phyloP scores from a whole-genome alignment of 1,284 basidiomycete genomes.

The Grifola frondosa region DNA sequence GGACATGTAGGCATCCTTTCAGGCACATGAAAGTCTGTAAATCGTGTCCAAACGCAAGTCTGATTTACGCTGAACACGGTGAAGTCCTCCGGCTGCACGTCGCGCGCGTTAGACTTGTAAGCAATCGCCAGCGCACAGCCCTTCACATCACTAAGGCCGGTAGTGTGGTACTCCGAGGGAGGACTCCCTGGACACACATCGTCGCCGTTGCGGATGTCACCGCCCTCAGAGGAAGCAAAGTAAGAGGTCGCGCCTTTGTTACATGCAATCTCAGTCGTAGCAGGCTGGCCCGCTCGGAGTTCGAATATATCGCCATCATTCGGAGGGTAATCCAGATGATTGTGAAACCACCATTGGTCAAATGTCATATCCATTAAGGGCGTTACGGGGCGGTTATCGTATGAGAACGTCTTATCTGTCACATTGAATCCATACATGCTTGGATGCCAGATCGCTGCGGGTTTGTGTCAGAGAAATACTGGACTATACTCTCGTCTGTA shows the following conservation, averaged over 20 bases:
- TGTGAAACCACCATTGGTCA: slow-evolving; percentile 70
- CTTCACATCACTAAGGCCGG: slow-evolving; percentile 49
- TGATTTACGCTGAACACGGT: slow-evolving; percentile 72
- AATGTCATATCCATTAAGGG: slow-evolving; percentile 55
- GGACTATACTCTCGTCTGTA: too few relatives aligned
- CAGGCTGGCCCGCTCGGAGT: slow-evolving; percentile 51
- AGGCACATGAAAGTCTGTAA: slow-evolving; percentile 66
- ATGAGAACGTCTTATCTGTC: slow-evolving; percentile 43
- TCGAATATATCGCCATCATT: slow-evolving; percentile 53
- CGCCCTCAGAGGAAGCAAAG: slow-evolving; percentile 48
- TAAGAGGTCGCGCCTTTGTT: slow-evolving; percentile 56
- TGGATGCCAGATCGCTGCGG: slow-evolving; percentile 30
- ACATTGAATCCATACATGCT: slow-evolving; percentile 55
- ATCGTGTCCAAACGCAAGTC: slow-evolving; percentile 66
- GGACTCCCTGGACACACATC: slow-evolving; percentile 49
- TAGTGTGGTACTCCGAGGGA: slow-evolving; percentile 50
- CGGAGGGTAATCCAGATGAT: slow-evolving; percentile 56
- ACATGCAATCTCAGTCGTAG: slow-evolving; percentile 54
- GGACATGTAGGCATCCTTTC: slow-evolving; percentile 69
- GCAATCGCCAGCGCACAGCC: slow-evolving; percentile 72
- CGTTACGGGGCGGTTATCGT: slow-evolving; percentile 54
- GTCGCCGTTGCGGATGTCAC: slow-evolving; percentile 46
- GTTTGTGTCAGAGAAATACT: neutral
- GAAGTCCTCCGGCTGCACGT: slow-evolving; percentile 65
- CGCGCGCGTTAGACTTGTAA: slow-evolving; percentile 56